Percentiles rank a stretch among this genome's conserved stretches.
phyloP scores from a whole-genome alignment of 805 yeast species.

The Candida broadrunensis region DNA sequence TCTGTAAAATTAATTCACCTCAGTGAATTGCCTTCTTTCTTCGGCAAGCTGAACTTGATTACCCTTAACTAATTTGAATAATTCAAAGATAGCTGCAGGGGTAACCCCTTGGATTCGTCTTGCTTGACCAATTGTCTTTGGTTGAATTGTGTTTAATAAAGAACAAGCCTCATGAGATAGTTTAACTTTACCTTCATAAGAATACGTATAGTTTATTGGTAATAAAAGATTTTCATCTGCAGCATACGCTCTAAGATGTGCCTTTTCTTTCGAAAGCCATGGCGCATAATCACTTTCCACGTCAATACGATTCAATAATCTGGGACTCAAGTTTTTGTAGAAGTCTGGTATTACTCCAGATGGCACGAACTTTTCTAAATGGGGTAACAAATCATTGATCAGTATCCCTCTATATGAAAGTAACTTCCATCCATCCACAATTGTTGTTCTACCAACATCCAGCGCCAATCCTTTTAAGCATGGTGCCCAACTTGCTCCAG shows the following conservation, averaged over 20 bases:
- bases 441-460: conserved; percentile 41
- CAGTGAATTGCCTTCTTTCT: not conserved
- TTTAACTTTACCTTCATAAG: conserved; percentile 43
- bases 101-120: conserved; percentile 92
- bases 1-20: too few species aligned
- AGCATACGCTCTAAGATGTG: conserved; percentile 69
- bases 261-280: conserved; percentile 68
- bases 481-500: conserved; percentile 65
- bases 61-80: conserved; percentile 53
- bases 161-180: conserved; percentile 75
- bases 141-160: conserved; percentile 70
- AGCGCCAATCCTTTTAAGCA: conserved; percentile 44
- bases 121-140: conserved; percentile 92
- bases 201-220: conserved; percentile 69
- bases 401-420: conserved; percentile 50
- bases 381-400: conserved; percentile 21
- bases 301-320: conserved; percentile 60
- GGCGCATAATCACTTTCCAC: conserved; percentile 85
- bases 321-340: conserved; percentile 20
- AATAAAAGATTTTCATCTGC: conserved; percentile 76
- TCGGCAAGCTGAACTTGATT: conserved; percentile 14
- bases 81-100: conserved; percentile 85
- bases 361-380: conserved; percentile 15
- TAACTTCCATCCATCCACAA: conserved; percentile 64
- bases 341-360: conserved; percentile 21